Evolutionary conservation across 768 basidiomycete genomes (phyloP).

Genomic region (Agrocybe praecox): DNA sequence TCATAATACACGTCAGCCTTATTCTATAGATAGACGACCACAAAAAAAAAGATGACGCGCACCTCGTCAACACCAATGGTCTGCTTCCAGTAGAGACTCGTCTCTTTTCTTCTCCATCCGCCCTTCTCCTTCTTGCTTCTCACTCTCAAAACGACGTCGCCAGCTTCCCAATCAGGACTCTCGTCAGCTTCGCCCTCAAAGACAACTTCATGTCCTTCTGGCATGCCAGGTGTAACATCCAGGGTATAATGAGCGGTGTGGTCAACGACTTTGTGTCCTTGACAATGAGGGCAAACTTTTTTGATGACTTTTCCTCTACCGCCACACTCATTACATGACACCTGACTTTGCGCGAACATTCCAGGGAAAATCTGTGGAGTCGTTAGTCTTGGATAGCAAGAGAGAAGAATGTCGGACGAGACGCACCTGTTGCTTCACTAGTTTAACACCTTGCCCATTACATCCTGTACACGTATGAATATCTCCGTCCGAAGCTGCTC

Average conservation of each 20-base stretch:
- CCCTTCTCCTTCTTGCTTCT: slow-evolving; percentile 77
- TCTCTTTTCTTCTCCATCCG: slow-evolving; percentile 88
- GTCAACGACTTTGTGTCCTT: slow-evolving; percentile 80
- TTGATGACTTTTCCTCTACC: slow-evolving; percentile 84
- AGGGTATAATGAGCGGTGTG: slow-evolving; percentile 82
- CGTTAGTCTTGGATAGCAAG: neutral
- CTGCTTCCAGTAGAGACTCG: slow-evolving; percentile 89
- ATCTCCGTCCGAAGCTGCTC: slow-evolving; percentile 87
- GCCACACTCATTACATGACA: slow-evolving; percentile 79
- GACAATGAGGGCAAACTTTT: slow-evolving; percentile 80
- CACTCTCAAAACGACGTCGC: slow-evolving; percentile 88
- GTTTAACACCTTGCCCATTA: slow-evolving; percentile 80
- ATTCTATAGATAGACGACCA: neutral
- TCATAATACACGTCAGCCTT: neutral
- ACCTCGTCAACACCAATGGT: slow-evolving; percentile 93
- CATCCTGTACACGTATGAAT: slow-evolving; percentile 88
- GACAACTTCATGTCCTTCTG: slow-evolving; percentile 90
- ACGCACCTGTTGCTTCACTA: slow-evolving; percentile 77
- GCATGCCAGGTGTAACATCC: slow-evolving; percentile 85
- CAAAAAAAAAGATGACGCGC: neutral
- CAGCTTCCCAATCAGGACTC: slow-evolving; percentile 93
- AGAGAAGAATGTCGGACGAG: neutral
- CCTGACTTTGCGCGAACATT: slow-evolving; percentile 90
- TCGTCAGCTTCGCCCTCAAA: slow-evolving; percentile 99
- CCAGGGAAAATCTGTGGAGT: slow-evolving; percentile 81